phyloP scores from a whole-genome alignment of 116 monocot species.

The Iris pallida region DNA sequence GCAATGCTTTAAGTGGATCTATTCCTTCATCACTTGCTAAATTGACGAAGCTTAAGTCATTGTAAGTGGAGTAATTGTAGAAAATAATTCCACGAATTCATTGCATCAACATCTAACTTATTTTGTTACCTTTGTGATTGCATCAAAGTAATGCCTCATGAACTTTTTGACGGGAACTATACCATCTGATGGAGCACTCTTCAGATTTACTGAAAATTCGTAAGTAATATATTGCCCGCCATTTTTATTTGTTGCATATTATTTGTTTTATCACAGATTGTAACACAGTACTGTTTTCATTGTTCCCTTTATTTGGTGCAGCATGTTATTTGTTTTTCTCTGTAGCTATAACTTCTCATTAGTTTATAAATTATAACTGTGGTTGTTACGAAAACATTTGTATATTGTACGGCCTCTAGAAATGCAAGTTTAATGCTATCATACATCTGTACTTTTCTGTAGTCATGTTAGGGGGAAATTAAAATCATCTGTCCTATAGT shows the following conservation, averaged over 20 bases:
- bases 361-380: too few relatives aligned
- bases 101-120: neutral
- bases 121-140: constrained; percentile 13
- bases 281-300: too few relatives aligned
- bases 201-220: constrained; percentile 62
- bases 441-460: too few relatives aligned
- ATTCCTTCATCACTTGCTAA: constrained; percentile 74
- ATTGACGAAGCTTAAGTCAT: constrained; percentile 58
- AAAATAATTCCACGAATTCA: neutral
- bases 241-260: neutral
- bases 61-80: constrained; percentile 48
- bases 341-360: too few relatives aligned
- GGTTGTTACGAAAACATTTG: too few relatives aligned
- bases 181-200: constrained; percentile 63
- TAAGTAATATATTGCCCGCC: constrained; percentile 35
- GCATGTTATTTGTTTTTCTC: too few relatives aligned
- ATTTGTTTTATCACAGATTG: neutral
- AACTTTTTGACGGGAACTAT: constrained; percentile 84
- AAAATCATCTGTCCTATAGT: too few relatives aligned
- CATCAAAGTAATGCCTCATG: constrained; percentile 63
- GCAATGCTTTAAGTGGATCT: constrained; percentile 81
- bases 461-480: too few relatives aligned
- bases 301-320: too few relatives aligned
- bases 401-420: too few relatives aligned
- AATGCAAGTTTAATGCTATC: too few relatives aligned